Evolutionary conservation across 257 asterid genomes (phyloP).

Genomic region (Plantago major): DNA sequence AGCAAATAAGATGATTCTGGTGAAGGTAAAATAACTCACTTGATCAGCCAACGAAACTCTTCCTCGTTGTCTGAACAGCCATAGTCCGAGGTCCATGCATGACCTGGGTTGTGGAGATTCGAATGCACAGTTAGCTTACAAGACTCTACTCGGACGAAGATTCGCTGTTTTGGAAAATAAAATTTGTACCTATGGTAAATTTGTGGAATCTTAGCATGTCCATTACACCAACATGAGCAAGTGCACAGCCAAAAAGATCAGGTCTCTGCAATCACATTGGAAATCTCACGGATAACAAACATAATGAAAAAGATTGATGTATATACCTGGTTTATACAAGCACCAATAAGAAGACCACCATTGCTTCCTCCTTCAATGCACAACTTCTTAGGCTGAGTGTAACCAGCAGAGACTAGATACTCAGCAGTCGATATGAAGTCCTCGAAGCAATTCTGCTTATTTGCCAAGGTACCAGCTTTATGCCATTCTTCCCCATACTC

Average conservation of each 20-base stretch:
- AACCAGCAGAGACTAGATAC: conserved; percentile 79
- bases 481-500: conserved; percentile 99
- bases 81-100: conserved; percentile 97
- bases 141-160: conserved; percentile 6
- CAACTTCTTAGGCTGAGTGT: conserved; percentile 72
- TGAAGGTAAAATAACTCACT: conserved; percentile 44
- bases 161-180: not conserved
- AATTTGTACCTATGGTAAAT: conserved; percentile 78
- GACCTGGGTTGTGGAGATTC: conserved; percentile 42
- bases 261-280: conserved; percentile 63
- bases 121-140: not conserved
- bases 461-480: conserved; percentile 77
- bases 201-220: conserved; percentile 98
- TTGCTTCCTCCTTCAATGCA: conserved; percentile 99
- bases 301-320: conserved; percentile 3
- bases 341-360: conserved; percentile 94
- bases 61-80: conserved; percentile 96
- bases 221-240: conserved; percentile 99
- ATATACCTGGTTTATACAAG: conserved; percentile 89
- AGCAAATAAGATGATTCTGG: conserved; percentile 4
- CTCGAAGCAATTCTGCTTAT: conserved; percentile 86
- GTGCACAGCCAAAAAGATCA: conserved; percentile 95
- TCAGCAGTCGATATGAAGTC: conserved; percentile 81
- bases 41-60: conserved; percentile 82
- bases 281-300: not conserved